Base-by-base conservation (phyloP, 345 rosid genomes). In the Eucalyptus victrix region DNA sequence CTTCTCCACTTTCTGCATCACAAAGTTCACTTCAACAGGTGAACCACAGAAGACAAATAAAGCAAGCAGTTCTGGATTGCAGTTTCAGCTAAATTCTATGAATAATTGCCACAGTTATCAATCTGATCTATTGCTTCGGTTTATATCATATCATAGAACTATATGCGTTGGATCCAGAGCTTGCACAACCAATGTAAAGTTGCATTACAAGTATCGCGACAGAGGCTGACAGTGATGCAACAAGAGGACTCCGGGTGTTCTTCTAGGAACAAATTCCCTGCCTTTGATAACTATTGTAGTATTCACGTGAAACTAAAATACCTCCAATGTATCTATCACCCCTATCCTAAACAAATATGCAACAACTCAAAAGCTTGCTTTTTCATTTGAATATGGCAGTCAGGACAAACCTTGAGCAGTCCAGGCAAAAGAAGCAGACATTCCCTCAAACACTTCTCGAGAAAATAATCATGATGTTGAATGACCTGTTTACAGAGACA, bases 361-460 rank as follows among this genome's bases (percentile, higher is more conserved):
- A 76, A 76, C 13, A 16, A 40, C 47, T 76, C 85, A 40, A 76
- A 40, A 76, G 85, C 16, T 76, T 12, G 47, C 83, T 76, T 40
- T 21, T 76, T 76, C 9, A 76, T 76, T 76, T 76, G 28, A 76
- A 76, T 76, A 15, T 85, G 69, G 54, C n/a, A 76, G 83, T 53
- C 83, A 90, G 18, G 69, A 88, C 93, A 90, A 92, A 97, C 99
- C 99, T 97, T 93, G 88, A 97, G 96, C 88, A 97, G 91, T 87
- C 96, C 96, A 37, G 99, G 99, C 91, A 95, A 95, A 93, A 96
- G 99, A 92, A 97, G 99, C 93, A 97, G 92, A 91, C 99, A 97
- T 91, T 96, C 99, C 95, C 96, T 94, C 87, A 97, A 91, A 92
- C 99, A 97, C 91, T 95, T 97, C 49, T 95, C 96, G 89, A 97